phyloP scores from a whole-genome alignment of 306 rosid species.

The Corylus avellana region DNA sequence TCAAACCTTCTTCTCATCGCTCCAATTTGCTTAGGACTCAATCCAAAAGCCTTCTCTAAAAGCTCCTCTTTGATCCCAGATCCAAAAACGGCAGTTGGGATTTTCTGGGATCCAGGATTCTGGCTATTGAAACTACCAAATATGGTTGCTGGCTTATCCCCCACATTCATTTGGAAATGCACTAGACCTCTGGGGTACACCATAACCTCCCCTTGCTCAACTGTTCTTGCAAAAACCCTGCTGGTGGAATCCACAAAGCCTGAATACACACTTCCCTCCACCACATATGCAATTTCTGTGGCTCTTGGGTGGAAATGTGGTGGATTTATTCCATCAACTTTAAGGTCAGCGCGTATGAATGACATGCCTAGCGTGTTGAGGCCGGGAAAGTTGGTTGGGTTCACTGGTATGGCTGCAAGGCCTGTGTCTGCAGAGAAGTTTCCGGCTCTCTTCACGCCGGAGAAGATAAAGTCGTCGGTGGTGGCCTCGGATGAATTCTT shows the following conservation, averaged over 20 bases:
- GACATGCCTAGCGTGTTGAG: constrained; percentile 92
- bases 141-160: constrained; percentile 59
- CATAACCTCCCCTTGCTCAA: constrained; percentile 85
- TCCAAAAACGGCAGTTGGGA: constrained; percentile 80
- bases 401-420: constrained; percentile 57
- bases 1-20: constrained; percentile 70
- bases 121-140: constrained; percentile 93
- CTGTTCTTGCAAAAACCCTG: constrained; percentile 54
- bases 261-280: constrained; percentile 66
- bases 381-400: constrained; percentile 63
- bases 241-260: constrained; percentile 88
- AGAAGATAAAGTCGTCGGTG: constrained; percentile 68
- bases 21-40: constrained; percentile 72
- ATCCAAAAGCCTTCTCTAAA: constrained; percentile 80
- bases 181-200: constrained; percentile 82
- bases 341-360: constrained; percentile 67
- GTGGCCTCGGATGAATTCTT: constrained; percentile 71
- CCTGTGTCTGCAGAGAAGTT: constrained; percentile 59
- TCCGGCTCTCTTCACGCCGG: constrained; percentile 51
- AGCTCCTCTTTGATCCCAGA: constrained; percentile 77
- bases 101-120: constrained; percentile 74
- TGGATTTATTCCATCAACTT: constrained; percentile 71
- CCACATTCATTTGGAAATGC: constrained; percentile 88
- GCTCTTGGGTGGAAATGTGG: constrained; percentile 96
- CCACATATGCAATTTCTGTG: constrained; percentile 68